A percentile compares a stretch with the other conserved stretches of the same genome.
Conservation (phyloP, 2,329 filamentous ascomycete species). For the Tolypocladium pustulatum region DNA sequence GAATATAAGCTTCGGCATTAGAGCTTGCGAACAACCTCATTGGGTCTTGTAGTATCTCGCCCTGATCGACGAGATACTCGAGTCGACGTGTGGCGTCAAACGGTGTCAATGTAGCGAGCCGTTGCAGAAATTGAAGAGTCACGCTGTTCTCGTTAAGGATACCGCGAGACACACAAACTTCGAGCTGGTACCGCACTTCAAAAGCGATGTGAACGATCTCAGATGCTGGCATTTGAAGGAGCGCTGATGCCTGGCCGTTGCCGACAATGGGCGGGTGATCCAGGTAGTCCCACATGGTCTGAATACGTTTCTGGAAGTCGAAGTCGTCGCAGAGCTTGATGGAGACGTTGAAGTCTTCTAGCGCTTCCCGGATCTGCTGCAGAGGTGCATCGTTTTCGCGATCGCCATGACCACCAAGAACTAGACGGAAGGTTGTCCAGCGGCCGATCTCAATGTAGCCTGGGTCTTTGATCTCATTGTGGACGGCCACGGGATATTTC, state of each 20-base stretch:
- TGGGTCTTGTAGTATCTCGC: constrained; percentile 53
- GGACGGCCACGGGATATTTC: constrained; percentile 26
- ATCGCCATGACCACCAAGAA: constrained; percentile 18
- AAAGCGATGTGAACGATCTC: constrained; percentile 45
- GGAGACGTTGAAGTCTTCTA: constrained; percentile 65
- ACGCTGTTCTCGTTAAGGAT: constrained; percentile 70
- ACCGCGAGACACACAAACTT: constrained; percentile 80
- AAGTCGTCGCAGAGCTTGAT: constrained; percentile 34
- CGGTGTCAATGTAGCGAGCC: constrained; percentile 35
- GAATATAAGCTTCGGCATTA: constrained; percentile 35
- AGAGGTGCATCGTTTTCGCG: constrained; percentile 20
- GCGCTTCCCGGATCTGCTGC: constrained; percentile 34
- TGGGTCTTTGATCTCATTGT: constrained; percentile 20
- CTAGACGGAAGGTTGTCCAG: constrained; percentile 46
- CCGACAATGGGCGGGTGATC: constrained; percentile 11
- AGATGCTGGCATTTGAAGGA: constrained; percentile 11
- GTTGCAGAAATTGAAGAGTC: constrained; percentile 52
- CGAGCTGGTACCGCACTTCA: constrained; percentile 75
- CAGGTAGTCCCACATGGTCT: constrained; percentile 20
- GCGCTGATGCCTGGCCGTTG: constrained; percentile 15
- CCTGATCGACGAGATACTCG: constrained; percentile 61
- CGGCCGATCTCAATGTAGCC: constrained; percentile 40
- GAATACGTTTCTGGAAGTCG: constrained; percentile 14
- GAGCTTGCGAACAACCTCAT: constrained; percentile 57
- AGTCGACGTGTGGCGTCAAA: constrained; percentile 55